phyloP scores from a whole-genome alignment of 1,284 basidiomycete species.

The Puccinia coronata region DNA sequence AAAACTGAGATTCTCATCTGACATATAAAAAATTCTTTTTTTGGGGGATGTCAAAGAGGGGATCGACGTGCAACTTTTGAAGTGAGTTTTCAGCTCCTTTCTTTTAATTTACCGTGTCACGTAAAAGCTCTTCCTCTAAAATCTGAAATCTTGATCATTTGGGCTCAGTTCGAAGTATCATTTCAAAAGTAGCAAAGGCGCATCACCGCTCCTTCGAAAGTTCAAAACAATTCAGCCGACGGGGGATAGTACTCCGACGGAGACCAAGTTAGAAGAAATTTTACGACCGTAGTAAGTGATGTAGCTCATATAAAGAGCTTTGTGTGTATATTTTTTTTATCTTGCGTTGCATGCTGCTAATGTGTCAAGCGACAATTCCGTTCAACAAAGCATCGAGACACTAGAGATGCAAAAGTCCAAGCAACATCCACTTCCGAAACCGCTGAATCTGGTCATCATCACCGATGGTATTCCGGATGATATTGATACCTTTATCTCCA shows the following conservation, averaged over 20 bases:
- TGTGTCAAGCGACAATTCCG: background rate
- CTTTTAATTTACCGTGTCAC: too few species aligned
- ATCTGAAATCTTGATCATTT: background rate
- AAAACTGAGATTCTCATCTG: background rate
- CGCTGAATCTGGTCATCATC: slow-evolving; percentile 67
- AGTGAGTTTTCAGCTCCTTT: background rate
- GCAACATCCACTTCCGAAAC: slow-evolving; percentile 59
- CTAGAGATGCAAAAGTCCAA: slow-evolving; percentile 23
- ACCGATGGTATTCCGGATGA: slow-evolving; percentile 68
- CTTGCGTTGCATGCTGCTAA: background rate
- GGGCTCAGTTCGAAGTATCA: background rate
- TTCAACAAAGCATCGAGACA: slow-evolving; percentile 16
- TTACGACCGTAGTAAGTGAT: slow-evolving; percentile 28
- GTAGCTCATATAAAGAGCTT: too few species aligned
- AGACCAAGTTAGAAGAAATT: slow-evolving; percentile 20
- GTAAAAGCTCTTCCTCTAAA: too few species aligned
- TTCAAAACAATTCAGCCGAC: slow-evolving; percentile 1
- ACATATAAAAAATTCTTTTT: background rate
- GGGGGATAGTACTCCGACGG: slow-evolving; percentile 25
- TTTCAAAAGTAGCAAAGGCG: slow-evolving; percentile 11
- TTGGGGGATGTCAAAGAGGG: background rate
- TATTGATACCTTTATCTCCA: slow-evolving; percentile 63
- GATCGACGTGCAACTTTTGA: slow-evolving; percentile 18
- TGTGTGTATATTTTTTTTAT: background rate
- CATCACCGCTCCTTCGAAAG: slow-evolving; percentile 1